Base-by-base conservation (phyloP, 2,329 filamentous ascomycete genomes). In the Microsporum audouinii region DNA sequence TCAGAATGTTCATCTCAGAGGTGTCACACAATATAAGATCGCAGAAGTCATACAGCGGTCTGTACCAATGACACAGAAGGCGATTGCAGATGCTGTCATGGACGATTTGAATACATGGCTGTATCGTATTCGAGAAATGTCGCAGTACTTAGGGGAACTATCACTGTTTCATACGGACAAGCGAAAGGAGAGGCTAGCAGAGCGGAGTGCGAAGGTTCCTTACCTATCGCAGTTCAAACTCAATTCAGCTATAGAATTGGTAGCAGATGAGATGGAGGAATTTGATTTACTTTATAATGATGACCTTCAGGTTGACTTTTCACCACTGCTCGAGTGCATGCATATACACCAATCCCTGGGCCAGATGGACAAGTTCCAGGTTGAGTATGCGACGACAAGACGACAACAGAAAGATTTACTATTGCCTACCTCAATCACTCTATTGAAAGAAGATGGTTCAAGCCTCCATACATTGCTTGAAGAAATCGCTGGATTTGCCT, bases 11-110 rank as follows among this genome's bases (percentile, higher is more conserved):
- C 90, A 97, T 71, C 82, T 99, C 65, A 91, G 91, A 70, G 94
- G 95, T 67, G 89, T 95, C 6, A 95, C 89, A 1, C 90, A 96
- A 66, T 95, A 96, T 75, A 92, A 91, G 70, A 87, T 99, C 65
- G 94, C 94, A 36, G 90, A 95, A 70, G 84, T 96, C 78, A 97
- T 99, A 65, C 92, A 96, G 72, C 91, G 90, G 67, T 97, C 92
- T 0, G 92, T 97, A 36, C 94, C 94, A 0, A 86, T 89, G 2
- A 96, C 91, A 0, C 91, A 96, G 69, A 91, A 89, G 69, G 85
- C 89, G 58, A 96, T 99, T 61, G 92, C 92, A 2, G 92, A 97
- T 74, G 91, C 91, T 12, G 94, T 99, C 66, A 97, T 97, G 90
- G 88, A 84, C 1, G 94, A 99, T 74, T 77, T 99, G 60, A 97